Conservation (phyloP, 2,329 filamentous ascomycete species). For the Sphaceloma murrayae region DNA sequence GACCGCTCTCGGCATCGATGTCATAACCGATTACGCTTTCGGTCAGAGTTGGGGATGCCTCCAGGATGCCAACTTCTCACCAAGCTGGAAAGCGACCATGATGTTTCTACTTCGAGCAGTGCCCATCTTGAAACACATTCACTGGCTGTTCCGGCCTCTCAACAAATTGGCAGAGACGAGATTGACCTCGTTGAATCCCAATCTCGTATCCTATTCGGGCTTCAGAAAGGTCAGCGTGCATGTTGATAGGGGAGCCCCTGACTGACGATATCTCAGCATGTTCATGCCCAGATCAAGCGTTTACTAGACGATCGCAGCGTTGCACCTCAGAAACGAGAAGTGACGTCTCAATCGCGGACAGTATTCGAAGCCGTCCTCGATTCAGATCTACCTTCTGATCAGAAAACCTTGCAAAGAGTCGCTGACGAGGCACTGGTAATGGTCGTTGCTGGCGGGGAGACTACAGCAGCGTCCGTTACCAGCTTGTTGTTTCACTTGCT, state of each 20-base stretch:
- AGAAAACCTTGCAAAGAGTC: not conserved
- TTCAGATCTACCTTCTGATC: constrained; percentile 5
- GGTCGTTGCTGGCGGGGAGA: constrained; percentile 9
- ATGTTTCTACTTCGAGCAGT: not conserved
- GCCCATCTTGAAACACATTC: constrained; percentile 3
- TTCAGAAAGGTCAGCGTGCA: not conserved
- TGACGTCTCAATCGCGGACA: not conserved
- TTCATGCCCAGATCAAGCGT: not conserved
- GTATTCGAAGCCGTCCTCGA: constrained; percentile 3
- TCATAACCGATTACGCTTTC: constrained; percentile 1
- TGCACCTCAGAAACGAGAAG: not conserved
- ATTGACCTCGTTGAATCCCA: not conserved
- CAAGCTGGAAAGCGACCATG: not conserved
- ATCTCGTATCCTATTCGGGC: not conserved
- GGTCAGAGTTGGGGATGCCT: constrained; percentile 11
- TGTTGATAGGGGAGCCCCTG: not conserved
- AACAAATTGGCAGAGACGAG: not conserved
- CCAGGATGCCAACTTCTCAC: not conserved
- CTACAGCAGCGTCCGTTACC: not conserved
- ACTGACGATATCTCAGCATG: not conserved
- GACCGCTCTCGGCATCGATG: not conserved
- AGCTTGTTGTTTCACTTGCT: constrained; percentile 8
- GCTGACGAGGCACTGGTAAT: constrained; percentile 5
- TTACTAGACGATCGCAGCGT: not conserved
- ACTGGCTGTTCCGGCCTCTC: not conserved